Conservation (phyloP, 192 early-diverging fungal genomes). For the Backusella westeae region DNA sequence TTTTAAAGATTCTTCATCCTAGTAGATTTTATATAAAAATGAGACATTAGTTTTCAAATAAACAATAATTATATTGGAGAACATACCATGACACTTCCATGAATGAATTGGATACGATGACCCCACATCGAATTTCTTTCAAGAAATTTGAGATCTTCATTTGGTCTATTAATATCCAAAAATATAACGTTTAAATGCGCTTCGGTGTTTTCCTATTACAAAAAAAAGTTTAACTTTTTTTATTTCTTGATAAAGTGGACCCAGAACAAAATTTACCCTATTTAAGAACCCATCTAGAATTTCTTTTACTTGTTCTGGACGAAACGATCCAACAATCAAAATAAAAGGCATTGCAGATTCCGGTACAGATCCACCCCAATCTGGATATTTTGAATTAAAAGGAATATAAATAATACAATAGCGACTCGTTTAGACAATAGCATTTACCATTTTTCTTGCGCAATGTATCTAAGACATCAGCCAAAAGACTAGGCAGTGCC, state of each 20-base stretch:
- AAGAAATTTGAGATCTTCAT: conserved; percentile 44
- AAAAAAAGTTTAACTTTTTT: not conserved
- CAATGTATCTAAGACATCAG: conserved; percentile 41
- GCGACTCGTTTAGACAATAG: not conserved
- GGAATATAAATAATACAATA: not conserved
- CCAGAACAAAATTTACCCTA: conserved; percentile 24
- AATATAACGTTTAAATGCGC: conserved; percentile 47
- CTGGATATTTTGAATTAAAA: conserved; percentile 5
- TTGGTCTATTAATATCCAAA: conserved; percentile 42
- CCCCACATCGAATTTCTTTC: conserved; percentile 42
- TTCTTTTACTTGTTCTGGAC: conserved; percentile 39
- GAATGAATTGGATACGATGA: conserved; percentile 36
- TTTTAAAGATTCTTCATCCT: conserved; percentile 28
- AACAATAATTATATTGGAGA: not conserved
- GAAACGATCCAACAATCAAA: conserved; percentile 46
- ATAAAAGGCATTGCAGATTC: conserved; percentile 34
- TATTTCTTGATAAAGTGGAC: not conserved
- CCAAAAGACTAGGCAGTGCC: conserved; percentile 56
- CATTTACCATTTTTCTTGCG: conserved; percentile 31
- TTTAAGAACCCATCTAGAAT: conserved; percentile 47
- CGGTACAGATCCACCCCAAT: conserved; percentile 30
- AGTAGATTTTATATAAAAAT: not conserved
- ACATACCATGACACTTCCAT: conserved; percentile 32
- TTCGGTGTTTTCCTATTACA: conserved; percentile 41
- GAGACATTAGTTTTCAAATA: not conserved